Conservation (phyloP, 2,329 filamentous ascomycete genomes). For the Cercospora berteroae region DNA sequence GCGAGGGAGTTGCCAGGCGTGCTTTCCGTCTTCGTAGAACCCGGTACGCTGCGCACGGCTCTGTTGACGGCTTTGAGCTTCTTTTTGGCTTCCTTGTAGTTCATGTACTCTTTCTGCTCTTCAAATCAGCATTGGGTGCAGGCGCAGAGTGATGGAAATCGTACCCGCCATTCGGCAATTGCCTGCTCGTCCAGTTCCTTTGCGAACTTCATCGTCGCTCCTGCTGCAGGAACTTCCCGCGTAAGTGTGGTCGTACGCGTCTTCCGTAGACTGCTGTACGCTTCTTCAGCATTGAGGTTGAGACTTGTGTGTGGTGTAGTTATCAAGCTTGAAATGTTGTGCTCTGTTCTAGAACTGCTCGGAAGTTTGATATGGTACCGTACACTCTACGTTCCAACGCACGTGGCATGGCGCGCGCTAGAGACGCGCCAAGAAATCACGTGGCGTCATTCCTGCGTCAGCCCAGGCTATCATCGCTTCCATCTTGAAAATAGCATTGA, state of each 20-base stretch:
- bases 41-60: constrained; percentile 15
- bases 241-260: neutral
- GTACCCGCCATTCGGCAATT: constrained; percentile 83
- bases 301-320: neutral
- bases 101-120: constrained; percentile 69
- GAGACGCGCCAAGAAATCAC: neutral
- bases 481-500: neutral
- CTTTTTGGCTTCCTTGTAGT: constrained; percentile 65
- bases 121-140: neutral
- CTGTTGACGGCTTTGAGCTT: constrained; percentile 13
- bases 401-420: neutral
- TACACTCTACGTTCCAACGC: neutral
- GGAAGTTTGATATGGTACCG: neutral
- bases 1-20: constrained; percentile 17
- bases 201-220: constrained; percentile 9
- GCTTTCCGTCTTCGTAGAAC: constrained; percentile 1
- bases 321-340: neutral
- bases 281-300: neutral
- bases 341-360: neutral
- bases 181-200: constrained; percentile 77
- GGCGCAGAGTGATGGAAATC: neutral
- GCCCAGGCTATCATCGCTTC: neutral
- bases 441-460: neutral
- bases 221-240: neutral
- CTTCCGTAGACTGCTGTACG: neutral